Conservation (phyloP, 2,329 filamentous ascomycete species). For the Sporothrix variecibatus region DNA sequence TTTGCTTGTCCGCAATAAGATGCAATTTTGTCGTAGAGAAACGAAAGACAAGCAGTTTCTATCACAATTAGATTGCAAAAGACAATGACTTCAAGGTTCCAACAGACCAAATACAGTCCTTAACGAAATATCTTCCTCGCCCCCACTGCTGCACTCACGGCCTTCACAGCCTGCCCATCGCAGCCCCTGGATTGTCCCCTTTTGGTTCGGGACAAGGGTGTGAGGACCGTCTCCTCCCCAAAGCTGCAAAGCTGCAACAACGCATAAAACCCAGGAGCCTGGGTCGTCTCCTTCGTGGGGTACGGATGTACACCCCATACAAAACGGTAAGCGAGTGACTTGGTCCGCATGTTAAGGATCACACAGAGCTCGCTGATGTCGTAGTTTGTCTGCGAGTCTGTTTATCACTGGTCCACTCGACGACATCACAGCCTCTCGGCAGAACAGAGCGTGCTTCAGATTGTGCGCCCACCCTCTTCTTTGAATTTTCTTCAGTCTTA, state of each 20-base stretch:
- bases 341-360: neutral
- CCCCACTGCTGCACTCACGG: neutral
- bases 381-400: neutral
- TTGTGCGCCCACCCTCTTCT: neutral
- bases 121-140: neutral
- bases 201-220: slow-evolving; percentile 8
- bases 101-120: neutral
- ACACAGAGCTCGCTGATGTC: neutral
- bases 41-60: neutral
- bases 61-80: neutral
- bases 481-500: neutral
- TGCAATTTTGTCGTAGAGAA: neutral
- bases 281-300: slow-evolving; percentile 15
- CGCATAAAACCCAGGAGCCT: slow-evolving; percentile 22
- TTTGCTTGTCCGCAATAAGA: neutral
- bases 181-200: slow-evolving; percentile 19
- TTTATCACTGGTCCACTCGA: neutral
- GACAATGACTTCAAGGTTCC: neutral
- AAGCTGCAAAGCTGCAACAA: slow-evolving; percentile 1
- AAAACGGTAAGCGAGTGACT: neutral
- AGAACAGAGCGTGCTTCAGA: slow-evolving; percentile 16
- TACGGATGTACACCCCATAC: neutral
- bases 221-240: neutral
- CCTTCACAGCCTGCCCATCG: slow-evolving; percentile 4
- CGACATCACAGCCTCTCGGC: slow-evolving; percentile 9